A percentile compares a stretch with the other conserved stretches of the same genome.
These are phyloP conservation scores for Pseudoturritis turrita DNA, from an alignment of 345 rosid genomes.

Conservation along the genomic window DNA sequence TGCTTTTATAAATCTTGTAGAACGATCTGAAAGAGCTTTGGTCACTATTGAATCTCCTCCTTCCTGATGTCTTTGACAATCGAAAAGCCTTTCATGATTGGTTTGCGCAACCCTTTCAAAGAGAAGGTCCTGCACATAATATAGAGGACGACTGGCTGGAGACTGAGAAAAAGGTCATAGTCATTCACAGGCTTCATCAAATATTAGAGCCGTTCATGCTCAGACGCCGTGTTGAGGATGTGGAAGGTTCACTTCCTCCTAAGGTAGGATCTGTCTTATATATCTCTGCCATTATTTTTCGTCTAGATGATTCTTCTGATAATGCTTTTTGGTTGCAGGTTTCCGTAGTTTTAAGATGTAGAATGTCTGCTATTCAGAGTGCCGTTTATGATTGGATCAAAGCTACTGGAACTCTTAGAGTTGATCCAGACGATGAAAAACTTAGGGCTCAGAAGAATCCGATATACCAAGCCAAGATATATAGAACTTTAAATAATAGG, in stretches of 20 bases:
- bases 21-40: constrained; percentile 99
- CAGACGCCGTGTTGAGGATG: constrained; percentile 98
- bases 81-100: constrained; percentile 99
- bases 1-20: constrained; percentile 40
- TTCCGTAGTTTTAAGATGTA: constrained; percentile 86
- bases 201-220: constrained; percentile 99
- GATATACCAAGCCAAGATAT: constrained; percentile 69
- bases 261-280: constrained; percentile 54
- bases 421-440: constrained; percentile 95
- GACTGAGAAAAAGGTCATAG: constrained; percentile 97
- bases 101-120: constrained; percentile 98
- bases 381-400: constrained; percentile 98
- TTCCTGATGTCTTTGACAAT: constrained; percentile 99
- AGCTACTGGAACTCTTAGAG: constrained; percentile 92
- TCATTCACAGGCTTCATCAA: constrained; percentile 99
- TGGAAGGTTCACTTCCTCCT: constrained; percentile 99
- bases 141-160: constrained; percentile 99
- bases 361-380: constrained; percentile 98
- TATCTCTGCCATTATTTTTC: neutral
- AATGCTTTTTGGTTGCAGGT: constrained; percentile 54
- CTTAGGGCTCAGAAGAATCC: constrained; percentile 73
- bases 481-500: constrained; percentile 78
- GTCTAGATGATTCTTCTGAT: constrained; percentile 28
- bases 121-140: constrained; percentile 71
- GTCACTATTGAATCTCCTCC: constrained; percentile 97